Conservation (phyloP, 176 grass and related monocot species). For the Phragmites australis region DNA sequence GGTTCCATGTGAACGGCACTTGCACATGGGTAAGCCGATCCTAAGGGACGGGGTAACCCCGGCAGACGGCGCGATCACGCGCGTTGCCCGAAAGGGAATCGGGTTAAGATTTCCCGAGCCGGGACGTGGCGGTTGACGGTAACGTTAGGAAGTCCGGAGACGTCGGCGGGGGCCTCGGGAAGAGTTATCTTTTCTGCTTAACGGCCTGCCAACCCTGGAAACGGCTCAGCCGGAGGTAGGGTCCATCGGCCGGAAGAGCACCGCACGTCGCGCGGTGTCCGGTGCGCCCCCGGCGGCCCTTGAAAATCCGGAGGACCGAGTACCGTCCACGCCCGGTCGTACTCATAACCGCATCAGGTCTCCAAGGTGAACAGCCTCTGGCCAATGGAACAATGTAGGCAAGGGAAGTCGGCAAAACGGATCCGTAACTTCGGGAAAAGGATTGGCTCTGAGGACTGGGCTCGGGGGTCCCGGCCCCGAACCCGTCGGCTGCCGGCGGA, state of each 20-base stretch:
- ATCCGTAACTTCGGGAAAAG: conserved; percentile 75
- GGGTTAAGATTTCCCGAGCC: conserved; percentile 54
- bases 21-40: conserved; percentile 73
- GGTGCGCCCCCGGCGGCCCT: conserved; percentile 44
- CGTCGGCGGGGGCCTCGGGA: conserved; percentile 56
- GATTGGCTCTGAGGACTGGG: conserved; percentile 72
- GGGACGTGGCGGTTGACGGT: conserved; percentile 55
- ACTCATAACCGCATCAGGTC: background rate
- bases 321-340: conserved; percentile 42
- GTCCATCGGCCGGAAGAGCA: conserved; percentile 62
- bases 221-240: conserved; percentile 60
- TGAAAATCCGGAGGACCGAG: conserved; percentile 39
- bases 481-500: no score
- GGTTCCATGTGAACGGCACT: conserved; percentile 81
- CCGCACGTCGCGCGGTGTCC: conserved; percentile 56
- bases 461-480: conserved; percentile 44
- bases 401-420: conserved; percentile 75
- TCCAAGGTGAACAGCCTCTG: background rate
- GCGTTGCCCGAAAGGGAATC: conserved; percentile 45
- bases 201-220: conserved; percentile 65
- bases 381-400: conserved; percentile 72
- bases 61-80: background rate
- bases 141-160: conserved; percentile 63
- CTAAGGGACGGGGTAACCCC: conserved; percentile 20
- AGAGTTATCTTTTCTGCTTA: conserved; percentile 79